A percentile compares a stretch with the other conserved stretches of the same genome.
Conservation (phyloP, 352 stramenopile species). For the Ochromonadaceae sp. region DNA sequence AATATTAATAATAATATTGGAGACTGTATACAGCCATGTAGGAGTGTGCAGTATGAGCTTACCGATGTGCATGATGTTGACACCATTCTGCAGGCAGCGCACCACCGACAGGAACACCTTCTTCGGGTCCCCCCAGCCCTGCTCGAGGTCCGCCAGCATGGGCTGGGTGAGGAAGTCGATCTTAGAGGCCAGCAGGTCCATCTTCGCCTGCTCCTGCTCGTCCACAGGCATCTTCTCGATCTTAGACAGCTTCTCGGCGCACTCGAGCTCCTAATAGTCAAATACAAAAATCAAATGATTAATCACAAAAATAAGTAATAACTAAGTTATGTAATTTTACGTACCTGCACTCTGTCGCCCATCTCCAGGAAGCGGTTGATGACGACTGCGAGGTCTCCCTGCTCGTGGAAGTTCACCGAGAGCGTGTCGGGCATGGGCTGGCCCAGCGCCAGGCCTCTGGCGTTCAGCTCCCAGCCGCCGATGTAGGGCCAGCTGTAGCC, state of each 20-base stretch:
- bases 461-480: conserved; percentile 6
- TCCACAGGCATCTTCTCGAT: too few relatives aligned
- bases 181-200: neutral
- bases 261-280: conserved; percentile 7
- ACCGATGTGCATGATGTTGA: conserved; percentile 11
- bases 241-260: neutral
- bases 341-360: too few relatives aligned
- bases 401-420: neutral
- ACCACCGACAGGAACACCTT: neutral
- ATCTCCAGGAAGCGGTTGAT: neutral
- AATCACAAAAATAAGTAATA: too few relatives aligned
- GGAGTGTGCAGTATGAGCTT: too few relatives aligned
- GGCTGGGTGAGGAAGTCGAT: neutral
- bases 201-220: neutral
- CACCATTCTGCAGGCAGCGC: neutral
- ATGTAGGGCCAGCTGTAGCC: neutral
- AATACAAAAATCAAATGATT: too few relatives aligned
- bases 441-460: neutral
- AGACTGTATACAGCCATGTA: too few relatives aligned
- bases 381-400: neutral
- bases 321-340: too few relatives aligned
- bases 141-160: neutral
- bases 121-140: neutral
- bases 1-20: too few relatives aligned
- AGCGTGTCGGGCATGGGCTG: conserved; percentile 3